Base-by-base conservation (phyloP, 805 yeast genomes). In the Nakazawaea wyomingensis region DNA sequence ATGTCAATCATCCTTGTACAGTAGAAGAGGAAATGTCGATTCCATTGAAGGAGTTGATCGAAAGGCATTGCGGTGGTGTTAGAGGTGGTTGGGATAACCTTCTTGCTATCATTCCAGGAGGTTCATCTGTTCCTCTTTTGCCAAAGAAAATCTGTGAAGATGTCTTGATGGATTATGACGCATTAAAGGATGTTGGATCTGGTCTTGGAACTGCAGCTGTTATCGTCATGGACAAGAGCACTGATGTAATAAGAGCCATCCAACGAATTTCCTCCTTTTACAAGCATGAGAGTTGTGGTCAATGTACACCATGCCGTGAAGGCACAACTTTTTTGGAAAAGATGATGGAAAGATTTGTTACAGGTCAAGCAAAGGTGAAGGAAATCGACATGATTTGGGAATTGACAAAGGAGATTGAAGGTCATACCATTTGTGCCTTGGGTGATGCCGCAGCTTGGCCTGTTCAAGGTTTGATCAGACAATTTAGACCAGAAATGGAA, bases 381-480 rank as follows among this genome's bases (percentile, higher is more conserved):
- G 96, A 87, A 64, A 87, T 87, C 55, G 96, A 87, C 59, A 79
- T 78, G 85, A 79, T 88, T 46, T 73, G 76, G 55, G 96, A 87
- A 68, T 78, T 87, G 55, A 81, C 90, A 48, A 84, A 85, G 69
- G 88, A 85, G 62, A 79, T 86, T 54, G 95, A 87, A 66, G 95
- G 95, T 39, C 96, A 87, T 66, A 85, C 95, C 41, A 86, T 86
- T 57, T 86, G 96, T 69, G 96, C 95, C 26, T 72, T 86, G 58
- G 96, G 96, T 47, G 96, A 86, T 59, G 96, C 96, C 27, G 88
- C 95, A 46, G 89, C 93, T 24, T 86, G 96, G 96, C 96, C 96
- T 35, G 76, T 87, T 49, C 95, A 87, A 68, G 96, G 96, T 46
- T 75, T 86, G 52, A 84, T 87, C 54, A 82, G 83, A 63, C 82